phyloP scores from a whole-genome alignment of 2,329 filamentous ascomycete genomes.

The Pseudofabraea citricarpa region DNA sequence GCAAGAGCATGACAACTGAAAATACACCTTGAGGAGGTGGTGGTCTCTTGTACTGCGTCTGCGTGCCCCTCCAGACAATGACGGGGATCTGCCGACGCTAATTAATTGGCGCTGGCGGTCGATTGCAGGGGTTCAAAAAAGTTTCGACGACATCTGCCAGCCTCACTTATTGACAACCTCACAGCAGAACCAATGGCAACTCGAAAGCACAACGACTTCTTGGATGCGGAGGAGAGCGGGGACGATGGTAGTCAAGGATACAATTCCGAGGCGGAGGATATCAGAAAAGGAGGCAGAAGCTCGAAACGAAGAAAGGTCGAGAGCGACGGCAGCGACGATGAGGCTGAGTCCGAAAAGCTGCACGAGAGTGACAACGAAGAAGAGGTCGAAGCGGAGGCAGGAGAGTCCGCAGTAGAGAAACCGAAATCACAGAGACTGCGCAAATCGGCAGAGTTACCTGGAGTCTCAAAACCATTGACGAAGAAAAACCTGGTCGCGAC shows the following conservation, averaged over 20 bases:
- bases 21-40: too few relatives aligned
- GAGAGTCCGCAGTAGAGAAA: slow-evolving; percentile 15
- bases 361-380: slow-evolving; percentile 17
- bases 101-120: too few relatives aligned
- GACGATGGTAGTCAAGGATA: slow-evolving; percentile 48
- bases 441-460: slow-evolving; percentile 35
- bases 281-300: slow-evolving; percentile 58
- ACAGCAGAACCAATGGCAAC: slow-evolving; percentile 50
- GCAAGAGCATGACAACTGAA: too few relatives aligned
- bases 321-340: slow-evolving; percentile 34
- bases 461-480: slow-evolving; percentile 48
- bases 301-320: slow-evolving; percentile 61
- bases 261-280: slow-evolving; percentile 59
- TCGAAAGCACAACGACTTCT: slow-evolving; percentile 68
- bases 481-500: slow-evolving; percentile 65
- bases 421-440: slow-evolving; percentile 20
- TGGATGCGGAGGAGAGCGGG: slow-evolving; percentile 56
- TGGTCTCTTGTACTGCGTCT: too few relatives aligned
- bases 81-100: too few relatives aligned
- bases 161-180: slow-evolving; percentile 1
- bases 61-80: too few relatives aligned
- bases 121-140: background rate
- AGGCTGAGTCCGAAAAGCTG: slow-evolving; percentile 13
- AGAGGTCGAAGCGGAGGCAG: slow-evolving; percentile 22
- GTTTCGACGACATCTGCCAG: background rate